Conservation (phyloP, 164 flowering plant species). For the Magnolia changhungtana region DNA sequence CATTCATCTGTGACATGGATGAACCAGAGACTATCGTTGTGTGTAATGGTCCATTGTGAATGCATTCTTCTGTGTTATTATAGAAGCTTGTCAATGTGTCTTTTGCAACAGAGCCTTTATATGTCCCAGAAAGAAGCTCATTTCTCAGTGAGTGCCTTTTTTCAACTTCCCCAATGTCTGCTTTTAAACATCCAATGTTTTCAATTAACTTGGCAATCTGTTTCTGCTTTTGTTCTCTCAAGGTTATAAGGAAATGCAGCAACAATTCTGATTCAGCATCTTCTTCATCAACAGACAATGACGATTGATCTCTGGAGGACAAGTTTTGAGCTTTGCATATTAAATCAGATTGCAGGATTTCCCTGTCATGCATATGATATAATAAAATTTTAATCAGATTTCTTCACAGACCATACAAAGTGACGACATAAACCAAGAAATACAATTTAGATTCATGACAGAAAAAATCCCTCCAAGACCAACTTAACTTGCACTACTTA, state of each 20-base stretch:
- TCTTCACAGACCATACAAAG: not conserved
- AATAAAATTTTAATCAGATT: not conserved
- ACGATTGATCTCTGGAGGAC: constrained; percentile 29
- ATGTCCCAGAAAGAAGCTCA: constrained; percentile 15
- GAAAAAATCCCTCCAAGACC: not conserved
- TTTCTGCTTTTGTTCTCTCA: constrained; percentile 64
- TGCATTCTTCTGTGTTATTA: constrained; percentile 6
- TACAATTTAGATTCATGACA: not conserved
- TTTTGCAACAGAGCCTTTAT: constrained; percentile 14
- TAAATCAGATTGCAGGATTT: constrained; percentile 70
- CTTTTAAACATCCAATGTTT: constrained; percentile 53
- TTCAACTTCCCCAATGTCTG: constrained; percentile 71
- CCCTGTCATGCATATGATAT: constrained; percentile 44
- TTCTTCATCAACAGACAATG: constrained; percentile 52
- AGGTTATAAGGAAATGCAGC: constrained; percentile 61
- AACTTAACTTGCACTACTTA: no score
- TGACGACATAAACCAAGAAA: not conserved
- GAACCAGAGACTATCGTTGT: constrained; percentile 17
- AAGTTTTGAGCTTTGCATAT: constrained; percentile 40
- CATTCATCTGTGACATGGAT: constrained; percentile 26
- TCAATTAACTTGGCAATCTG: constrained; percentile 55
- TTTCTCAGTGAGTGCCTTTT: constrained; percentile 36
- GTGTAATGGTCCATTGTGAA: constrained; percentile 17
- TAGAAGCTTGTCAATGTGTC: constrained; percentile 5
- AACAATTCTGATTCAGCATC: constrained; percentile 75